A percentile compares a stretch with the other conserved stretches of the same genome.
These are phyloP conservation scores for Apophysomyces ossiformis DNA, from an alignment of 371 early-diverging fungal genomes.

Conservation along the genomic window DNA sequence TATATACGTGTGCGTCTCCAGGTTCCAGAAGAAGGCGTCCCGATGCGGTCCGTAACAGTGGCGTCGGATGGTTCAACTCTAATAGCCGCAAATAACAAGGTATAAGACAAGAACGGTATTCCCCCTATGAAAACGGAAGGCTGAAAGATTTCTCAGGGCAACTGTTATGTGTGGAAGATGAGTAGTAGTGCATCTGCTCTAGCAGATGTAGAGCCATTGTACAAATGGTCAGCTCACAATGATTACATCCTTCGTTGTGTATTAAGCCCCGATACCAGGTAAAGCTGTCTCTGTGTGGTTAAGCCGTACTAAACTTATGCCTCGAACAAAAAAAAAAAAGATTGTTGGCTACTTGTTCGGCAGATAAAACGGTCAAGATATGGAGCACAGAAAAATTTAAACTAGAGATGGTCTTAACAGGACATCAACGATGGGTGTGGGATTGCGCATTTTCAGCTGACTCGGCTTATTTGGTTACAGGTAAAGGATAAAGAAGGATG, in stretches of 20 bases:
- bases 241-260: conserved; percentile 84
- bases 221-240: conserved; percentile 78
- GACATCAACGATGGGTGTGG: conserved; percentile 95
- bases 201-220: conserved; percentile 75
- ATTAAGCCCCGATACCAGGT: conserved; percentile 84
- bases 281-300: conserved; percentile 17
- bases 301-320: background rate
- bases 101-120: conserved; percentile 5
- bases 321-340: conserved; percentile 32
- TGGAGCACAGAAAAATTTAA: conserved; percentile 74
- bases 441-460: conserved; percentile 94
- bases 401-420: conserved; percentile 75
- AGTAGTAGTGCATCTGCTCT: conserved; percentile 54
- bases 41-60: conserved; percentile 90
- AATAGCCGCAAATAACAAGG: conserved; percentile 92
- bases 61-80: conserved; percentile 89
- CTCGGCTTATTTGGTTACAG: conserved; percentile 88
- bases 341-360: conserved; percentile 85
- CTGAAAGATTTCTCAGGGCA: conserved; percentile 54
- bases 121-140: no score
- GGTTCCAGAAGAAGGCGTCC: conserved; percentile 88
- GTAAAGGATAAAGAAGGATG: conserved; percentile 33
- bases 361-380: conserved; percentile 81
- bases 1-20: conserved; percentile 18
- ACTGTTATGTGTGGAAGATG: conserved; percentile 86